phyloP scores from a whole-genome alignment of 1,284 basidiomycete genomes.

The Cerioporus squamosus region DNA sequence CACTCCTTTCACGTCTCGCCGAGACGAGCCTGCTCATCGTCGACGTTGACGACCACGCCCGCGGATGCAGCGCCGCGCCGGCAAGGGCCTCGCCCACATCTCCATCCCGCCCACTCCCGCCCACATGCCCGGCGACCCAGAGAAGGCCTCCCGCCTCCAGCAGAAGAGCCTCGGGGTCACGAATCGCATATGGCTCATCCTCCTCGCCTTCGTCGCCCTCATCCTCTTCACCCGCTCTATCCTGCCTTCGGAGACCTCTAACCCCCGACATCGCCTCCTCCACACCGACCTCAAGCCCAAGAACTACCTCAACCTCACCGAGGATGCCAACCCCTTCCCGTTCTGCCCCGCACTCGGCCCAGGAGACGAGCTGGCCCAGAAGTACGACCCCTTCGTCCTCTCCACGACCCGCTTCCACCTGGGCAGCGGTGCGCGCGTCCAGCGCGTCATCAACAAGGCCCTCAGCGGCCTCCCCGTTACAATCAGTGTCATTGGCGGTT shows the following conservation, averaged over 20 bases:
- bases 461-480: conserved; percentile 87
- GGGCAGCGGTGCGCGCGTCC: conserved; percentile 84
- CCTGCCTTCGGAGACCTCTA: conserved; percentile 42
- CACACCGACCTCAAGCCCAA: conserved; percentile 61
- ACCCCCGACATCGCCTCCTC: conserved; percentile 42
- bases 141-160: conserved; percentile 54
- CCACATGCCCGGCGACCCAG: conserved; percentile 46
- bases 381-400: conserved; percentile 80
- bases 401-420: conserved; percentile 79
- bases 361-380: conserved; percentile 75
- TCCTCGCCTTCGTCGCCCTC: conserved; percentile 62
- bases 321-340: conserved; percentile 70
- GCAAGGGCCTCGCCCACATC: conserved; percentile 57
- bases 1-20: conserved; percentile 7
- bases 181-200: conserved; percentile 74
- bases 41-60: conserved; percentile 8
- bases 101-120: conserved; percentile 47
- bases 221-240: conserved; percentile 67
- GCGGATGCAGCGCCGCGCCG: conserved; percentile 62
- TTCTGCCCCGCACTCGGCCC: conserved; percentile 91
- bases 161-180: conserved; percentile 64
- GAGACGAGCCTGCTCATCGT: conserved; percentile 6
- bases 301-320: conserved; percentile 69
- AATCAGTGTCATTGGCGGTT: conserved; percentile 89
- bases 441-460: conserved; percentile 84